These are phyloP conservation scores for Capsicum pubescens DNA, from an alignment of 257 asterid species.

Conservation along the genomic window DNA sequence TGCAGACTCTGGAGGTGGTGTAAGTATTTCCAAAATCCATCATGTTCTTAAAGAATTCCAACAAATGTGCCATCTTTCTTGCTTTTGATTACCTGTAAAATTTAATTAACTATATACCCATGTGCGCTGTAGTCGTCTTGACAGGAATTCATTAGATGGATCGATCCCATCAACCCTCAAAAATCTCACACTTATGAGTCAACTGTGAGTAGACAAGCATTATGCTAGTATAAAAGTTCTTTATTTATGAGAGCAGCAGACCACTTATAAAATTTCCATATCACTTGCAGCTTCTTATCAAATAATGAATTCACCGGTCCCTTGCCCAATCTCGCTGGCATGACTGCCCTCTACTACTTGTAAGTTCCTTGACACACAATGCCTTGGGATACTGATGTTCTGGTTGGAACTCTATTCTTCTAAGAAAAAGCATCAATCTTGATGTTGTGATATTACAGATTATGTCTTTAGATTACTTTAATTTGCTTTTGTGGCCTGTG, in stretches of 20 bases:
- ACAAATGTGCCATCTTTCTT: not conserved
- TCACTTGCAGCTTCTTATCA: constrained; percentile 30
- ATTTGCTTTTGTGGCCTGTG: not conserved
- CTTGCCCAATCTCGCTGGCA: constrained; percentile 13
- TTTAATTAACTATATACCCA: not conserved
- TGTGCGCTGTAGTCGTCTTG: constrained; percentile 35
- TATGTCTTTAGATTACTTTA: constrained; percentile 17
- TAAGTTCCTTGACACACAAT: constrained; percentile 21
- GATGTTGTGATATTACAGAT: not conserved
- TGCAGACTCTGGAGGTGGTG: constrained; percentile 43
- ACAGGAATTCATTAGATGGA: constrained; percentile 39
- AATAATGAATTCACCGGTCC: constrained; percentile 34
- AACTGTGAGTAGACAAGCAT: constrained; percentile 28
- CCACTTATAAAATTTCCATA: not conserved
- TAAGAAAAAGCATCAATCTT: not conserved
- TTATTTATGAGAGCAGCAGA: not conserved
- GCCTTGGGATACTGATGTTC: not conserved
- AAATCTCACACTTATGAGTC: not conserved
- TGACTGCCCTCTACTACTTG: constrained; percentile 28
- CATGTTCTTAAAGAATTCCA: not conserved
- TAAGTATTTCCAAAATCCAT: constrained; percentile 29
- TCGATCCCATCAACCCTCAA: constrained; percentile 35
- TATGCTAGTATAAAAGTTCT: not conserved
- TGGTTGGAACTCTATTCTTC: not conserved
- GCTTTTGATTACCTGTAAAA: not conserved